Conservation (phyloP, 306 rosid genomes). For the Fagus sylvatica region DNA sequence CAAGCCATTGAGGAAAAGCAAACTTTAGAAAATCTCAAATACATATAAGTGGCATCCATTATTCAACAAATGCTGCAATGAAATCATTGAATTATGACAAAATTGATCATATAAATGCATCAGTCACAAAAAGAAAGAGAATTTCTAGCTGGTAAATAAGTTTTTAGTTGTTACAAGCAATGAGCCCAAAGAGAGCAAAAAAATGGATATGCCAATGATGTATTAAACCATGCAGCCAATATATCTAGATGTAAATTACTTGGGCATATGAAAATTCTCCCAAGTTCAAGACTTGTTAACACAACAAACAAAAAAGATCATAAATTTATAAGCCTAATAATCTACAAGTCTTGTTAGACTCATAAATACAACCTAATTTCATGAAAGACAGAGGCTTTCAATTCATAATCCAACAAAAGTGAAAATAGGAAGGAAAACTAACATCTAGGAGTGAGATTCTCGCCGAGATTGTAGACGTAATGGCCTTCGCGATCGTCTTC, state of each 20-base stretch:
- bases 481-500: conserved; percentile 97
- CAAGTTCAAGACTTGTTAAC: background rate
- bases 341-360: background rate
- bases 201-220: background rate
- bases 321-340: background rate
- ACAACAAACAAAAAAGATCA: background rate
- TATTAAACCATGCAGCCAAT: background rate
- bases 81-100: too few species aligned
- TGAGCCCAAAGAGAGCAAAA: background rate
- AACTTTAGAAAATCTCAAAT: background rate
- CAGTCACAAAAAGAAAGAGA: too few species aligned
- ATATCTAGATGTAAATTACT: background rate
- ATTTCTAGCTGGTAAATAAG: background rate
- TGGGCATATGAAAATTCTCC: background rate
- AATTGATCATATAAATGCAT: too few species aligned
- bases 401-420: background rate
- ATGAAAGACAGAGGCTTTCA: background rate
- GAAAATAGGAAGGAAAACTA: conserved; percentile 6
- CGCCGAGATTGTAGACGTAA: conserved; percentile 81
- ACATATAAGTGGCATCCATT: background rate
- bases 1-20: background rate
- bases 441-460: conserved; percentile 96
- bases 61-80: too few species aligned
- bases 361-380: background rate
- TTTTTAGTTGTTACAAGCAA: background rate